These are phyloP conservation scores for Fistulifera solaris DNA, from an alignment of 108 stramenopile genomes.

Conservation along the genomic window DNA sequence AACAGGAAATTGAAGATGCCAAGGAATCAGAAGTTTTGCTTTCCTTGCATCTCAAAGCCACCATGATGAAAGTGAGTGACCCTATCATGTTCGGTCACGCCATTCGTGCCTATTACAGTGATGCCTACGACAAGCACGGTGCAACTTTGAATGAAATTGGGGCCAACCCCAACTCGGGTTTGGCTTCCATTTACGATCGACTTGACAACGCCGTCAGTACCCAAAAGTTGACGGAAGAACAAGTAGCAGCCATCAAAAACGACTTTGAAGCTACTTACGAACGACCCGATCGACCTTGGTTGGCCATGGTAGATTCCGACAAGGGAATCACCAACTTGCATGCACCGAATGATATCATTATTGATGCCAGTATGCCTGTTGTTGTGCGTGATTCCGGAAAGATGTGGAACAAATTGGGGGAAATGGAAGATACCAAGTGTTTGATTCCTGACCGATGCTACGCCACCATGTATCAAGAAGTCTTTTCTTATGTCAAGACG, in stretches of 20 bases:
- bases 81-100: constrained; percentile 91
- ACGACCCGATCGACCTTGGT: constrained; percentile 63
- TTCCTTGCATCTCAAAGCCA: constrained; percentile 87
- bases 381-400: constrained; percentile 87
- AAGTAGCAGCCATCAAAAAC: constrained; percentile 48
- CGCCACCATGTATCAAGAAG: constrained; percentile 87
- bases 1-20: constrained; percentile 78
- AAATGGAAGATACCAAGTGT: constrained; percentile 89
- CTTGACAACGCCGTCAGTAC: constrained; percentile 33
- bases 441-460: constrained; percentile 88
- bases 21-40: constrained; percentile 70
- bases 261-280: constrained; percentile 83
- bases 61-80: constrained; percentile 94
- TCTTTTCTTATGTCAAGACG: constrained; percentile 75
- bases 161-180: constrained; percentile 85
- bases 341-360: constrained; percentile 77
- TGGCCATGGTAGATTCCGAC: constrained; percentile 89
- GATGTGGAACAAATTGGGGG: constrained; percentile 86
- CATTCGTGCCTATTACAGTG: constrained; percentile 81
- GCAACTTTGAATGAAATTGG: constrained; percentile 64
- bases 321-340: constrained; percentile 92
- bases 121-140: constrained; percentile 85
- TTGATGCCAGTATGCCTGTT: constrained; percentile 90
- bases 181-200: constrained; percentile 45
- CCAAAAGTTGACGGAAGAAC: constrained; percentile 37